Evolutionary conservation across 2,329 filamentous ascomycete genomes (phyloP).

Genomic region (Apiospora rasikravindrae): DNA sequence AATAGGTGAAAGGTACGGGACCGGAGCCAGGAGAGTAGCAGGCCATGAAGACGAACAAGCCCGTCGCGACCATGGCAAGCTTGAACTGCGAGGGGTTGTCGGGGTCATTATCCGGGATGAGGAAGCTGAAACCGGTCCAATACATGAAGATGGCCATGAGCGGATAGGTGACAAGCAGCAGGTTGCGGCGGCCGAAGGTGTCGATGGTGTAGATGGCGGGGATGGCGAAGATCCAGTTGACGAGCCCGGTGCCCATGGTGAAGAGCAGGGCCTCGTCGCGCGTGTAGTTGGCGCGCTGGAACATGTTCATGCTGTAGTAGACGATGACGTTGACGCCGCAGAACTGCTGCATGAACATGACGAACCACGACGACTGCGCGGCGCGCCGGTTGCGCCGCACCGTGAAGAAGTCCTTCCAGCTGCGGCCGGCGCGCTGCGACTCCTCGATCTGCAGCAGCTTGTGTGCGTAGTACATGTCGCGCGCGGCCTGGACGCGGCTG

Average conservation of each 20-base stretch:
- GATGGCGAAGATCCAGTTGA: conserved; percentile 70
- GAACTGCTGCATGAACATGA: conserved; percentile 65
- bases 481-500: conserved; percentile 62
- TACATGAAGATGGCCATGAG: conserved; percentile 66
- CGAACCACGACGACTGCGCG: conserved; percentile 68
- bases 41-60: conserved; percentile 68
- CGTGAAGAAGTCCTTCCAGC: conserved; percentile 55
- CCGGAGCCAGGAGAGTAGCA: conserved; percentile 33
- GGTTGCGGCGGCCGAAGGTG: conserved; percentile 65
- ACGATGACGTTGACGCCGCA: conserved; percentile 49
- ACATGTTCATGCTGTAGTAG: conserved; percentile 55
- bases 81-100: conserved; percentile 38
- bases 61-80: conserved; percentile 62
- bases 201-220: conserved; percentile 72
- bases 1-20: conserved; percentile 67
- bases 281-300: conserved; percentile 46
- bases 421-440: conserved; percentile 12
- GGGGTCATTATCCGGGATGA: conserved; percentile 37
- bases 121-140: conserved; percentile 39
- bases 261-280: conserved; percentile 46
- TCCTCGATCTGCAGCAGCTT: conserved; percentile 54
- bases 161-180: conserved; percentile 70
- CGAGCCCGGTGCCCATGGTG: conserved; percentile 54
- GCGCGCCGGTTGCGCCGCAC: conserved; percentile 64
- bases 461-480: conserved; percentile 61